Percentiles rank a stretch among this genome's conserved stretches.
These are phyloP conservation scores for Phytophthora ramorum DNA, from an alignment of 352 stramenopile genomes.

Conservation along the genomic window DNA sequence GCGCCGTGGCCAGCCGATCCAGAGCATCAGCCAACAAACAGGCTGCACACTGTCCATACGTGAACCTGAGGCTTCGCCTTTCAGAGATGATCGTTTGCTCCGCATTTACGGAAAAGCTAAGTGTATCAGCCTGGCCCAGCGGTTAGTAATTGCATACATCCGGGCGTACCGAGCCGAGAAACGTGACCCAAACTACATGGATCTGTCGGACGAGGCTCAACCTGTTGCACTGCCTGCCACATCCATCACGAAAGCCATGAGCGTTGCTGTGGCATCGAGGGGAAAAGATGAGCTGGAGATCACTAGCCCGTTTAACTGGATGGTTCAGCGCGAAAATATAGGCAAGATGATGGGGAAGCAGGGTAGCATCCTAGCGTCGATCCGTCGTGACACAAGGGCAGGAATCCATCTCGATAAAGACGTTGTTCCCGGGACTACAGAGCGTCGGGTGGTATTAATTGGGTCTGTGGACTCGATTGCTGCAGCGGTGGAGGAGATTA, in stretches of 20 bases:
- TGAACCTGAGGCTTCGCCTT: slow-evolving; percentile 42
- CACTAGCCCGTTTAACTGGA: slow-evolving; percentile 51
- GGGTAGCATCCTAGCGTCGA: slow-evolving; percentile 51
- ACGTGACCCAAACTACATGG: slow-evolving; percentile 60
- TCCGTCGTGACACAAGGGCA: slow-evolving; percentile 52
- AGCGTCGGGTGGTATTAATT: slow-evolving; percentile 55
- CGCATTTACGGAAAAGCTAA: slow-evolving; percentile 66
- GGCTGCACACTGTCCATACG: slow-evolving; percentile 67
- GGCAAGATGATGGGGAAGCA: slow-evolving; percentile 71
- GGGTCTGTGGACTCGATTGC: slow-evolving; percentile 44
- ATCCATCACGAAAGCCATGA: slow-evolving; percentile 52
- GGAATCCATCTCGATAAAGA: slow-evolving; percentile 52
- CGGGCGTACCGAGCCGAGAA: slow-evolving; percentile 52
- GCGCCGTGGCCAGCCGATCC: slow-evolving; percentile 54
- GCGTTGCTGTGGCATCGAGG: slow-evolving; percentile 26
- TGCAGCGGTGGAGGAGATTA: slow-evolving; percentile 46
- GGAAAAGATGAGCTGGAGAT: slow-evolving; percentile 33
- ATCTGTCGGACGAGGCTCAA: slow-evolving; percentile 32
- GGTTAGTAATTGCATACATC: slow-evolving; percentile 65
- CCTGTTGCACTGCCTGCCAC: slow-evolving; percentile 45
- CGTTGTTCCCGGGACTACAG: slow-evolving; percentile 50
- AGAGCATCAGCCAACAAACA: slow-evolving; percentile 51
- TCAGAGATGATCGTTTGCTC: slow-evolving; percentile 63
- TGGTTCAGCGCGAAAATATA: slow-evolving; percentile 53
- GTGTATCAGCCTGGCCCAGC: slow-evolving; percentile 67